phyloP scores from a whole-genome alignment of 2,329 filamentous ascomycete genomes.

The Fonsecaea pedrosoi region DNA sequence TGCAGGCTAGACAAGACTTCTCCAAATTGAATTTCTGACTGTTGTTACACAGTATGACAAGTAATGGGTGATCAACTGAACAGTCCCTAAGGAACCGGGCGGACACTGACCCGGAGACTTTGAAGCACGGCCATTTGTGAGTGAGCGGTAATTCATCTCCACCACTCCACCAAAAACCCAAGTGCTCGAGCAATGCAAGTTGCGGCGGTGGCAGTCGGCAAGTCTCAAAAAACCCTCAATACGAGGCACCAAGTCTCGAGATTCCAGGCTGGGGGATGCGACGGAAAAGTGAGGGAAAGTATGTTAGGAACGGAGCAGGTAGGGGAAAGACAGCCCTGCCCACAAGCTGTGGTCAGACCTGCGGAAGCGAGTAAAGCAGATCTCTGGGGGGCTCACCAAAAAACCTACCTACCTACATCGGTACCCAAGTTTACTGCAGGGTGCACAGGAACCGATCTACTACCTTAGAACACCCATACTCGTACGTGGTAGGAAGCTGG shows the following conservation, averaged over 20 bases:
- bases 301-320: too few species aligned
- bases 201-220: not conserved
- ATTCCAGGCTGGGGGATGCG: not conserved
- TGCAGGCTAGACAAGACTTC: not conserved
- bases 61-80: not conserved
- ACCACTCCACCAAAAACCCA: not conserved
- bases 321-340: not conserved
- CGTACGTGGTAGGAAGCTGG: not conserved
- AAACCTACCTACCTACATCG: too few species aligned
- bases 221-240: not conserved
- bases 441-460: not conserved
- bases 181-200: not conserved
- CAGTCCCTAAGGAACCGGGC: not conserved
- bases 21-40: constrained; percentile 4
- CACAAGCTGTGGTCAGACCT: not conserved
- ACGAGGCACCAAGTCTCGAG: not conserved
- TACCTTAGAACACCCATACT: not conserved
- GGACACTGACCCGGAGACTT: not conserved
- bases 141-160: not conserved
- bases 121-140: not conserved
- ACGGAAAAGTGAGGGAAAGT: not conserved
- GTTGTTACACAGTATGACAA: constrained; percentile 5
- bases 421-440: not conserved
- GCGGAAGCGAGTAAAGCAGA: not conserved
- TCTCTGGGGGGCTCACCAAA: not conserved